These are phyloP conservation scores for Penicillium hesseltinei DNA, from an alignment of 2,329 filamentous ascomycete species.

Conservation along the genomic window DNA sequence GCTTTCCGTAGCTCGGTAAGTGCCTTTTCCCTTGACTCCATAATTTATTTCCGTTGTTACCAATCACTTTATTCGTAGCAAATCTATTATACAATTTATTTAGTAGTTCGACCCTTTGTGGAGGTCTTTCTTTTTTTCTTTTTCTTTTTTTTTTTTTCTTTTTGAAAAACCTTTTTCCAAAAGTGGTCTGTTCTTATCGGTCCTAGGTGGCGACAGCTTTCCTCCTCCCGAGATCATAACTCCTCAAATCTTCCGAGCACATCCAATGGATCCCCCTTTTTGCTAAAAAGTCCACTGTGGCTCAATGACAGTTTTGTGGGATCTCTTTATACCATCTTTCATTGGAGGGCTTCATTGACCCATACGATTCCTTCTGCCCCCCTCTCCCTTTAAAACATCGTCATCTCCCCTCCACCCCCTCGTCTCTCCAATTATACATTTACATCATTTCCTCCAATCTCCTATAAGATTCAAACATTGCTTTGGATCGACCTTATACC, in stretches of 20 bases:
- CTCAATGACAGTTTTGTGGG: slow-evolving; percentile 20
- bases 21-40: slow-evolving; percentile 18
- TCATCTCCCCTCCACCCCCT: slow-evolving; percentile 25
- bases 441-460: slow-evolving; percentile 4
- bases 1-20: slow-evolving; percentile 9
- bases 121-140: background rate
- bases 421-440: slow-evolving; percentile 17
- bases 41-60: slow-evolving; percentile 12
- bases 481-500: background rate
- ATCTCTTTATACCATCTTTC: slow-evolving; percentile 10
- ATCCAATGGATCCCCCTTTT: slow-evolving; percentile 1
- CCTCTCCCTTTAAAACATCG: slow-evolving; percentile 16
- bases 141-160: too few relatives aligned
- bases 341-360: slow-evolving; percentile 25
- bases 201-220: slow-evolving; percentile 16
- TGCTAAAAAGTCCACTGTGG: slow-evolving; percentile 16
- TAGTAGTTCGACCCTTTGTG: background rate
- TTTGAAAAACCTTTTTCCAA: background rate
- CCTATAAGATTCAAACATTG: slow-evolving; percentile 8
- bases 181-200: slow-evolving; percentile 18
- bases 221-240: background rate
- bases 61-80: slow-evolving; percentile 18
- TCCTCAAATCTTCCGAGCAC: slow-evolving; percentile 14
- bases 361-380: slow-evolving; percentile 19
- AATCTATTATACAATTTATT: background rate